These are phyloP conservation scores for Fusarium miscanthi DNA, from an alignment of 2,329 filamentous ascomycete genomes.

Conservation along the genomic window DNA sequence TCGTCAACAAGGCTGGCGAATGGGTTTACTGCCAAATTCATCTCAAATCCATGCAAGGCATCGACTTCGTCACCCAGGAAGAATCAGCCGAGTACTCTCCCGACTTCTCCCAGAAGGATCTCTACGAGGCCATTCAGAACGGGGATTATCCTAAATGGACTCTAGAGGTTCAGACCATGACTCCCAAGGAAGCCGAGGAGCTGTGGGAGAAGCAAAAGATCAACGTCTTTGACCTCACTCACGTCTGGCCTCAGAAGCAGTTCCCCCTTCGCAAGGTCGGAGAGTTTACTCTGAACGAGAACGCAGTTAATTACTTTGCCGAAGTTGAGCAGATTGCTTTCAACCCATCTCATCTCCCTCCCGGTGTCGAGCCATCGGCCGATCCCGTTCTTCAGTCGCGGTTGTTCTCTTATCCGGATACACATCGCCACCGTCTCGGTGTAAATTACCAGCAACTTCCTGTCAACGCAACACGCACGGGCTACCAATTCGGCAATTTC, in stretches of 20 bases:
- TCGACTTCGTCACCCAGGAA: slow-evolving; percentile 28
- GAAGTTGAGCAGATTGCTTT: slow-evolving; percentile 78
- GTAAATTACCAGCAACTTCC: slow-evolving; percentile 65
- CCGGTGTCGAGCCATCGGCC: slow-evolving; percentile 70
- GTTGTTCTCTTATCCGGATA: slow-evolving; percentile 71
- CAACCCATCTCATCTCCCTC: slow-evolving; percentile 71
- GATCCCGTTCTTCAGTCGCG: slow-evolving; percentile 72
- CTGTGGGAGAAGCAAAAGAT: slow-evolving; percentile 43
- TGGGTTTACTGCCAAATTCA: slow-evolving; percentile 33
- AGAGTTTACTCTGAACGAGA: slow-evolving; percentile 74
- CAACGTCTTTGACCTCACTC: slow-evolving; percentile 73
- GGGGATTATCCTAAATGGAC: slow-evolving; percentile 65
- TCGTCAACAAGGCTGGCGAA: background rate
- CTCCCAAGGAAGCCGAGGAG: slow-evolving; percentile 23
- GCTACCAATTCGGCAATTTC: slow-evolving; percentile 21
- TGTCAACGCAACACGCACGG: slow-evolving; percentile 21
- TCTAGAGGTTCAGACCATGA: slow-evolving; percentile 60
- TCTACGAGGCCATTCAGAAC: slow-evolving; percentile 25
- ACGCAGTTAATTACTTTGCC: slow-evolving; percentile 69
- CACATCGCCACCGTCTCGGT: slow-evolving; percentile 71
- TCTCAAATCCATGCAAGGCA: slow-evolving; percentile 30
- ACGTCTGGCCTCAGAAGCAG: slow-evolving; percentile 57
- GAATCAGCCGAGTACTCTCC: slow-evolving; percentile 13
- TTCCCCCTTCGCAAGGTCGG: slow-evolving; percentile 59
- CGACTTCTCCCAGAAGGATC: slow-evolving; percentile 27